Conservation (phyloP, 2,329 filamentous ascomycete genomes). For the Camillea tinctor region DNA sequence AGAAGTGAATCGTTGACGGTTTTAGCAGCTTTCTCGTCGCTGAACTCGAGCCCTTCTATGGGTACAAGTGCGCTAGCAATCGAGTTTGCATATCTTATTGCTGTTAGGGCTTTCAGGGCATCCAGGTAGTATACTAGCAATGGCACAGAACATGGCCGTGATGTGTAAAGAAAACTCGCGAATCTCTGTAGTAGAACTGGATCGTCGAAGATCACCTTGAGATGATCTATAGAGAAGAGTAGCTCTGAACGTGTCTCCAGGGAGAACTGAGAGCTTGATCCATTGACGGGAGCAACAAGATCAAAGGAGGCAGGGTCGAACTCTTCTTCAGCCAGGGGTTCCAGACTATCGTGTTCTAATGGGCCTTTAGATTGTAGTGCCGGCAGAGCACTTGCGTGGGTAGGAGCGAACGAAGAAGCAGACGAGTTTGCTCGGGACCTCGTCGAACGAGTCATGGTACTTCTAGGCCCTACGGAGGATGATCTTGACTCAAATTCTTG, state of each 20-base stretch:
- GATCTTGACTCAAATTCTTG: conserved; percentile 21
- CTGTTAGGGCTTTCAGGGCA: conserved; percentile 66
- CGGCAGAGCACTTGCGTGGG: conserved; percentile 12
- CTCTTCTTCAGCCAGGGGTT: conserved; percentile 37
- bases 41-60: conserved; percentile 56
- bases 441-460: conserved; percentile 27
- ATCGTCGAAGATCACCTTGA: conserved; percentile 64
- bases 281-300: conserved; percentile 43
- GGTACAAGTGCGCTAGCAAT: conserved; percentile 60
- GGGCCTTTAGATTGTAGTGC: conserved; percentile 27
- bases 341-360: conserved; percentile 31
- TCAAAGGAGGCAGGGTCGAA: conserved; percentile 40
- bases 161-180: conserved; percentile 61
- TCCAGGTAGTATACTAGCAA: conserved; percentile 71
- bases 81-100: conserved; percentile 70
- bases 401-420: conserved; percentile 24
- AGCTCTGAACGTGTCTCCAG: conserved; percentile 64
- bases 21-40: conserved; percentile 44
- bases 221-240: conserved; percentile 65
- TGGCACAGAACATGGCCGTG: conserved; percentile 61
- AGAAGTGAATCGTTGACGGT: conserved; percentile 60
- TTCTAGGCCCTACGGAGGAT: conserved; percentile 26
- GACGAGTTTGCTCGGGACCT: conserved; percentile 29
- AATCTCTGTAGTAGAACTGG: conserved; percentile 63
- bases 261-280: conserved; percentile 42